Evolutionary conservation across 2,329 filamentous ascomycete genomes (phyloP), one percentile per base, ranked within the genome.

Genomic region (Penicillium sp.): DNA sequence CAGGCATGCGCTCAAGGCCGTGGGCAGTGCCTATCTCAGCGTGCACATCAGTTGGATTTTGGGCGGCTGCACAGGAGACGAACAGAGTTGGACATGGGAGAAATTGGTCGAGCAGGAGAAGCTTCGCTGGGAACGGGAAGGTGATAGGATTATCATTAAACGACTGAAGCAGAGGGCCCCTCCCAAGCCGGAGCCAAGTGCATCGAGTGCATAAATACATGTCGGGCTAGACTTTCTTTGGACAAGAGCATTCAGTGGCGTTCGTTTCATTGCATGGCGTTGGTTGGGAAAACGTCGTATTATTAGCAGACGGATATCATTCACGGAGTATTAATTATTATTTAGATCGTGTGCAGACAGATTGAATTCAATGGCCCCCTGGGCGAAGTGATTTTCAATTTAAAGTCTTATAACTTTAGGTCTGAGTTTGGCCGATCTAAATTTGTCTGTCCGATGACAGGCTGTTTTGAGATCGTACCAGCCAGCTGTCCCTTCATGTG

Each of bases 101-200:
- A 84, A 86, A 50, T 76, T 97, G 68, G 82, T 77, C 57, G 81
- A 83, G 35, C 79, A 84, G 63, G 86, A 90, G 69, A 86, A 86
- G 3, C 89, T 97, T 1, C 92, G 92, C 0, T 99, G 94, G 94
- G 85, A 92, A 69, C 78, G 90, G 67, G 87, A 90, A 41, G 87
- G 84, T 5, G 81, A 83, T 43, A 89, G 79, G 68, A 87, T 97
- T 33, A 80, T 92, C n/a, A 93, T 97, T 70, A 84, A 89, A 64
- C 85, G 82, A 69, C 71, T 73, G 17, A 78, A 71, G 61, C 58
- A 59, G 38, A 68, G 59, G 39, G 58, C 68, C 23, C 61, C 62
- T 31, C 61, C 61, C 35, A 66, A 61, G 43, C 60, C 63, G 31
- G 58, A 60, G 54, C 58, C 66, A 45, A 63, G 29, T 31, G 31